These are phyloP conservation scores for Termitomyces sp. DNA, from an alignment of 768 basidiomycete species.

Conservation along the genomic window DNA sequence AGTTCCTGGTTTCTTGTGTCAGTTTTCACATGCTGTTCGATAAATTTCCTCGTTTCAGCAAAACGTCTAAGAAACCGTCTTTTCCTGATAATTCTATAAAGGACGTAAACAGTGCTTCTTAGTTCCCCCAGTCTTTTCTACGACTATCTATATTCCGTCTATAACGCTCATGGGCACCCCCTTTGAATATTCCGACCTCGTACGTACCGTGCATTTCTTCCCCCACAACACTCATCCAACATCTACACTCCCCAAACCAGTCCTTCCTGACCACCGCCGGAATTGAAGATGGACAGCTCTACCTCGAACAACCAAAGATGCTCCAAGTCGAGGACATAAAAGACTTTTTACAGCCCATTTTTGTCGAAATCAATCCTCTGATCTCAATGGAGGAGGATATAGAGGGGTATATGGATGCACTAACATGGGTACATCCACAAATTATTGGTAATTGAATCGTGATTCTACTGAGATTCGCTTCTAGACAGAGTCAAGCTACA, in stretches of 20 bases:
- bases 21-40: neutral
- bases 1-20: neutral
- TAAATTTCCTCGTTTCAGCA: neutral
- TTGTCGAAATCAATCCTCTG: conserved; percentile 5
- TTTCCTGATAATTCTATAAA: neutral
- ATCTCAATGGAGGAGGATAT: neutral
- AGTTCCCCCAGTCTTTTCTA: neutral
- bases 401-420: neutral
- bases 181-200: neutral
- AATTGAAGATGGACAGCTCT: neutral
- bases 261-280: neutral
- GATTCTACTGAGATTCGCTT: neutral
- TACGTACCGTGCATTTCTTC: neutral
- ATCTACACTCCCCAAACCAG: neutral
- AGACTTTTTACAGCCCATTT: neutral
- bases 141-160: too few species aligned
- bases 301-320: neutral
- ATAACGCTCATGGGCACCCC: neutral
- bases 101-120: neutral
- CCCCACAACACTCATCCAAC: neutral
- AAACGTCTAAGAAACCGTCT: neutral
- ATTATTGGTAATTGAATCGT: neutral
- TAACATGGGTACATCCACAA: neutral
- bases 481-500: neutral
- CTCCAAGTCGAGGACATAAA: neutral